Evolutionary conservation across 2,329 filamentous ascomycete genomes (phyloP), one percentile per base, ranked within the genome.

Genomic region (Leptographium flavum): DNA sequence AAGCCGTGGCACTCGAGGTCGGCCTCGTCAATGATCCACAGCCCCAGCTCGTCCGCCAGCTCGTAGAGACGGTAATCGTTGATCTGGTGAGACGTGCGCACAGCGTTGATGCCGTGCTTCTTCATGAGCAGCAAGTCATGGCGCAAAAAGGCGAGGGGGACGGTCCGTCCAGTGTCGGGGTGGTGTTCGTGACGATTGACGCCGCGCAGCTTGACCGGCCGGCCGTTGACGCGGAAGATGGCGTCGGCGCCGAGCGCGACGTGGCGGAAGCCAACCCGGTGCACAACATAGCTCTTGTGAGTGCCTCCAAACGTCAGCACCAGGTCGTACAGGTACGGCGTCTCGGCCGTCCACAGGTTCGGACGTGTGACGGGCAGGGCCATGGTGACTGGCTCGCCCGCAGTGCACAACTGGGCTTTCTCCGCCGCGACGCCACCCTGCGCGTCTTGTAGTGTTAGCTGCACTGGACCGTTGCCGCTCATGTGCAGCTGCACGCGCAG

Each of bases 111-210:
- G 53, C 84, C 84, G 63, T 82, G 71, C 7, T 61, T 64, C 58
- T 85, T 85, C 79, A 85, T 85, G 4, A 77, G 62, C 2, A 79
- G 54, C 2, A 85, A 63, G 51, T 85, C 81, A 14, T 65, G 59
- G 50, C 70, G 70, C 55, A 82, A 71, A 46, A 73, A 81, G 2
- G 79, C 73, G 7, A 73, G 58, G 0, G 79, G 77, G 0, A 83
- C 76, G 1, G 78, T 69, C 0, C 80, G 74, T 3, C 80, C 80
- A 25, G 70, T 69, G 22, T 63, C 60, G 0, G 78, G 77, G 53
- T 85, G 79, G 53, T 86, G 80, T 47, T 86, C 81, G 54, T 85
- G 81, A 15, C 80, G 65, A 56, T 84, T 84, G 15, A 76, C 74
- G 15, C 80, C 81, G 25, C 74, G 69, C 50, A 85, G 67, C 3